Evolutionary conservation across 179 eudicot species (phyloP), one percentile per base, ranked within the genome.

Genomic region (Patellifolia procumbens): DNA sequence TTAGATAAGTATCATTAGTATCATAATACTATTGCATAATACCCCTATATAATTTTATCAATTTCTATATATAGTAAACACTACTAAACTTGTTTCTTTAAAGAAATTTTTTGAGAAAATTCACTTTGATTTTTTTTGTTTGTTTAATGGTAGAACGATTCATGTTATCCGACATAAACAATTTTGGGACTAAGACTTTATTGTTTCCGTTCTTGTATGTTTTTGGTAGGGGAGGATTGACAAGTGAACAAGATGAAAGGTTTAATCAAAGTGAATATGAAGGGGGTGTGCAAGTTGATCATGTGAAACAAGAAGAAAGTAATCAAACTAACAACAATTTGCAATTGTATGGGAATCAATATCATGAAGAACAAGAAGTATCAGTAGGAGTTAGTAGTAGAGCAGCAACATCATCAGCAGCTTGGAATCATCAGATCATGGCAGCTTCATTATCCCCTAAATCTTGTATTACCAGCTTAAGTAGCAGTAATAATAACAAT

Each of bases 381-480:
- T 53, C 78, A 73, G 74, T 75, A 77, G 79, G 78, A 67, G 70
- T 78, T 70, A 77, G 75, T 74, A 72, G 72, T 34, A 74, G 79
- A 78, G 20, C n/a, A 16, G 66, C 59, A 72, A 48, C 79, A 64
- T 71, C 71, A 46, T 68, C 83, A 65, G 73, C 85, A 79, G 60
- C 80, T 80, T 89, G 88, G 88, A 76, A 83, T 76, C 32, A 12
- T 78, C 87, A 83, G 51, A 70, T 68, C 58, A 82, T 88, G 70
- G 85, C 86, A 65, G 85, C 78, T 86, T 85, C 97, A 29, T 66
- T 67, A 67, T 87, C 96, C 15, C 92, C 96, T 42, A 83, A 70
- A 59, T 91, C 97, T 46, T 89, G 88, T 75, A 78, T 86, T 53
- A 87, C 92, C 10, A 85, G 73, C 79, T 78, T 81, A 73, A 82